A percentile compares a stretch with the other conserved stretches of the same genome.
phyloP scores from a whole-genome alignment of 257 asterid genomes.

The Penstemon barbatus region DNA sequence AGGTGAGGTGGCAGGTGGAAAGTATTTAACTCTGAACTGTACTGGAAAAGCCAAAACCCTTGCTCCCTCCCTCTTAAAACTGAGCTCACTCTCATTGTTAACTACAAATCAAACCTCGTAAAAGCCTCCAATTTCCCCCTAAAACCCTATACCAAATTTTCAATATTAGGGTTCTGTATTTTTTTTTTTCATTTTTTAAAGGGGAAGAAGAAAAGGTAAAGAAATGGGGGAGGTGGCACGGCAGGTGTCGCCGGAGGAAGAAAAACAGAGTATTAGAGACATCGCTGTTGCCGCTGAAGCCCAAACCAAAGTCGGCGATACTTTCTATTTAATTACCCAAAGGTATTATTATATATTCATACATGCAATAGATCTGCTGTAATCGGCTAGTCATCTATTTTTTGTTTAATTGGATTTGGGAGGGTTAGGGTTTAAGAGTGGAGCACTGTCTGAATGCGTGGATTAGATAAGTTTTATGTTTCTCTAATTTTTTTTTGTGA shows the following conservation, averaged over 20 bases:
- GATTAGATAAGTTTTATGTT: not conserved
- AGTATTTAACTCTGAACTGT: too few relatives aligned
- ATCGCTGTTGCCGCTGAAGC: slow-evolving; percentile 75
- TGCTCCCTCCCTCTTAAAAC: too few relatives aligned
- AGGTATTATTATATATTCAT: slow-evolving; percentile 42
- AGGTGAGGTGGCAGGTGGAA: too few relatives aligned
- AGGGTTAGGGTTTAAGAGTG: slow-evolving; percentile 43
- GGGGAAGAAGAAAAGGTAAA: slow-evolving; percentile 18
- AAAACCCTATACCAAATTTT: too few relatives aligned
- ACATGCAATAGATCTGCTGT: slow-evolving; percentile 27
- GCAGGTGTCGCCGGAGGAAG: slow-evolving; percentile 89
- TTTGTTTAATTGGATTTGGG: slow-evolving; percentile 7
- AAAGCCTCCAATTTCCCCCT: too few relatives aligned
- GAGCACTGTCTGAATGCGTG: slow-evolving; percentile 16
- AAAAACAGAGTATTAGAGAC: slow-evolving; percentile 78
- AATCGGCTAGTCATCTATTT: not conserved
- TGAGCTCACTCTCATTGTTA: too few relatives aligned
- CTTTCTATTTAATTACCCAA: slow-evolving; percentile 80
- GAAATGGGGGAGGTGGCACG: slow-evolving; percentile 66
- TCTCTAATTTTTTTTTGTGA: not conserved
- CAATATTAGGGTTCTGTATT: not conserved
- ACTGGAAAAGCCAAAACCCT: too few relatives aligned
- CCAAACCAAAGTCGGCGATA: slow-evolving; percentile 79
- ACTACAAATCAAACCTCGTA: too few relatives aligned
- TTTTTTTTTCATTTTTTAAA: slow-evolving; percentile 15